phyloP scores from a whole-genome alignment of 768 basidiomycete species.

The Rubroboletus satanas region DNA sequence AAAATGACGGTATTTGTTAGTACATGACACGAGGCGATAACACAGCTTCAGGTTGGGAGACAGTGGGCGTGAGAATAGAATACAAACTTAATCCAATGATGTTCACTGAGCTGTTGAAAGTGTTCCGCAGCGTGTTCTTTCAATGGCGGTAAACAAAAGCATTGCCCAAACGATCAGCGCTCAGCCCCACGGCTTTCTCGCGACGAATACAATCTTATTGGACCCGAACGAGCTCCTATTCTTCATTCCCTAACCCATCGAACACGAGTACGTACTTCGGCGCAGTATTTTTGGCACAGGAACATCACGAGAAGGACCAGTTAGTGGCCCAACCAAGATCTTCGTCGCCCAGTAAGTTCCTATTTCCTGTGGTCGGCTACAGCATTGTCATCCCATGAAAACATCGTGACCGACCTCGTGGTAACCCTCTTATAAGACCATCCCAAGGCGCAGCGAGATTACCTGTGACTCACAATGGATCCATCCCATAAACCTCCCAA shows the following conservation, averaged over 20 bases:
- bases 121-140: too few species aligned
- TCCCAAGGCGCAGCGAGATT: neutral
- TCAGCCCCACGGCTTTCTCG: too few species aligned
- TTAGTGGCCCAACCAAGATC: conserved; percentile 3
- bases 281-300: conserved; percentile 3
- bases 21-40: too few species aligned
- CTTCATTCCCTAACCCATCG: neutral
- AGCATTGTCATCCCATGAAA: neutral
- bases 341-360: conserved; percentile 11
- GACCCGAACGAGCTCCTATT: neutral
- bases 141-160: too few species aligned
- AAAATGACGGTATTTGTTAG: too few species aligned
- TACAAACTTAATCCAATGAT: too few species aligned
- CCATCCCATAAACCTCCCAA: conserved; percentile 8
- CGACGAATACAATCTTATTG: neutral
- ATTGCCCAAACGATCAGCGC: too few species aligned
- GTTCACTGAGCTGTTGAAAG: too few species aligned
- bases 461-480: conserved; percentile 8
- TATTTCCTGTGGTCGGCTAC: neutral
- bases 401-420: conserved; percentile 9
- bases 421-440: conserved; percentile 7
- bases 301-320: conserved; percentile 11
- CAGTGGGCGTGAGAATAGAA: too few species aligned
- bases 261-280: neutral
- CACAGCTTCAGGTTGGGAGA: too few species aligned